Percentiles rank a stretch among this genome's conserved stretches.
These are phyloP conservation scores for Mortierella sp. DNA, from an alignment of 371 early-diverging fungal genomes.

Conservation along the genomic window DNA sequence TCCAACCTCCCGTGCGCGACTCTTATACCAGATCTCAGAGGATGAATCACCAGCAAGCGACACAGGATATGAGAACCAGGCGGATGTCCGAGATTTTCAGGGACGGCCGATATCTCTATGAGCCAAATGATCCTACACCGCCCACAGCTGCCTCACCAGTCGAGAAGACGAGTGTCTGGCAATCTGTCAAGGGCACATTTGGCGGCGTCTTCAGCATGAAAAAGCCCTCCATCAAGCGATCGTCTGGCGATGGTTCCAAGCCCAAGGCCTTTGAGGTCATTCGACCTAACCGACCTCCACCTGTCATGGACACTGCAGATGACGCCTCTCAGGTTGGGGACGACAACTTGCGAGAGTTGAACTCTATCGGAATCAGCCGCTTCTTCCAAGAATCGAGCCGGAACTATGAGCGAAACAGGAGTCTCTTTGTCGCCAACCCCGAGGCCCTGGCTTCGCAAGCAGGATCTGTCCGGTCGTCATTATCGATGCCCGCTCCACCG, in stretches of 20 bases:
- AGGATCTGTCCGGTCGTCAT: slow-evolving; percentile 34
- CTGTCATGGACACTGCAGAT: slow-evolving; percentile 22
- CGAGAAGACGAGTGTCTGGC: slow-evolving; percentile 28
- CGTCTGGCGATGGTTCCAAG: slow-evolving; percentile 28
- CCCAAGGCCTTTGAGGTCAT: slow-evolving; percentile 59
- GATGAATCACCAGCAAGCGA: slow-evolving; percentile 50
- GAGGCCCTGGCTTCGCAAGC: slow-evolving; percentile 41
- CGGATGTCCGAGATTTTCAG: slow-evolving; percentile 55
- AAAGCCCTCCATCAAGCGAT: slow-evolving; percentile 14
- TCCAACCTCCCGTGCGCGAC: slow-evolving; percentile 29
- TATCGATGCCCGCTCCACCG: slow-evolving; percentile 21
- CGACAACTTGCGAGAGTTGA: slow-evolving; percentile 49
- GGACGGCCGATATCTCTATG: slow-evolving; percentile 49
- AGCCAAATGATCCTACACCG: slow-evolving; percentile 16
- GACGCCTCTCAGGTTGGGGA: slow-evolving; percentile 26
- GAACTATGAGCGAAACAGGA: slow-evolving; percentile 43
- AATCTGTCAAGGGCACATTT: slow-evolving; percentile 27
- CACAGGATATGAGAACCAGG: slow-evolving; percentile 33
- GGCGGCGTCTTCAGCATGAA: slow-evolving; percentile 30
- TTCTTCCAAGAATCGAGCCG: slow-evolving; percentile 56
- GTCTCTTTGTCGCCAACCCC: slow-evolving; percentile 52
- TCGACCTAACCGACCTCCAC: slow-evolving; percentile 35
- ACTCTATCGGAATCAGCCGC: slow-evolving; percentile 51
- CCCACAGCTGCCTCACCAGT: background rate
- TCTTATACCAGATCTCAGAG: slow-evolving; percentile 46